These are phyloP conservation scores for Sugiyamaella floridensis DNA, from an alignment of 805 yeast genomes.

Conservation along the genomic window DNA sequence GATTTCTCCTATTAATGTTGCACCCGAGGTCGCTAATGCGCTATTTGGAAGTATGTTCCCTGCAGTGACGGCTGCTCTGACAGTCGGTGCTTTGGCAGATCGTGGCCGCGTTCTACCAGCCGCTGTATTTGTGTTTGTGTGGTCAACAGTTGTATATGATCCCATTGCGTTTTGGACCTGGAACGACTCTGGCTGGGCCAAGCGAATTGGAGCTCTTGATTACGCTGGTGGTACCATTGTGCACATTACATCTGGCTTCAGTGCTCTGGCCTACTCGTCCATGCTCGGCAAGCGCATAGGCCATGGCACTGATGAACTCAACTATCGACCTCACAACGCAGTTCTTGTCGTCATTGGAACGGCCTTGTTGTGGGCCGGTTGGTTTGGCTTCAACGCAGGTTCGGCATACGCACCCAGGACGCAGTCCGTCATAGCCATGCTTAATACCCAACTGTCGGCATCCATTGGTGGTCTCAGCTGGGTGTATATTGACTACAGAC, in stretches of 20 bases:
- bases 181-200: conserved; percentile 64
- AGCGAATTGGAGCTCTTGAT: conserved; percentile 54
- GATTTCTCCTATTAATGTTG: conserved; percentile 26
- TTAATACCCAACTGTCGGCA: conserved; percentile 50
- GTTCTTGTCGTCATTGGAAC: conserved; percentile 64
- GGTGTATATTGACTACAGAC: conserved; percentile 37
- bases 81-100: conserved; percentile 68
- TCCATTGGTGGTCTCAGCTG: conserved; percentile 42
- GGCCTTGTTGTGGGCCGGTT: conserved; percentile 63
- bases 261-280: conserved; percentile 62
- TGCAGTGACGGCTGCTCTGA: conserved; percentile 54
- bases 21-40: conserved; percentile 44
- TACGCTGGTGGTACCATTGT: conserved; percentile 78
- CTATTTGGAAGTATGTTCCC: conserved; percentile 64
- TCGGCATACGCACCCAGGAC: conserved; percentile 38
- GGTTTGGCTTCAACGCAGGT: conserved; percentile 77
- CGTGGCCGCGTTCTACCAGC: conserved; percentile 66
- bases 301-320: conserved; percentile 49
- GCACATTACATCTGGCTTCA: conserved; percentile 63
- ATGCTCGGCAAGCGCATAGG: conserved; percentile 61
- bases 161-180: conserved; percentile 72
- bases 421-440: conserved; percentile 37
- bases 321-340: conserved; percentile 61
- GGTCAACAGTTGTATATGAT: conserved; percentile 69
- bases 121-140: conserved; percentile 57